Evolutionary conservation across 2,329 filamentous ascomycete genomes (phyloP), one percentile per base, ranked within the genome.

Genomic region (Xylogone sp.): DNA sequence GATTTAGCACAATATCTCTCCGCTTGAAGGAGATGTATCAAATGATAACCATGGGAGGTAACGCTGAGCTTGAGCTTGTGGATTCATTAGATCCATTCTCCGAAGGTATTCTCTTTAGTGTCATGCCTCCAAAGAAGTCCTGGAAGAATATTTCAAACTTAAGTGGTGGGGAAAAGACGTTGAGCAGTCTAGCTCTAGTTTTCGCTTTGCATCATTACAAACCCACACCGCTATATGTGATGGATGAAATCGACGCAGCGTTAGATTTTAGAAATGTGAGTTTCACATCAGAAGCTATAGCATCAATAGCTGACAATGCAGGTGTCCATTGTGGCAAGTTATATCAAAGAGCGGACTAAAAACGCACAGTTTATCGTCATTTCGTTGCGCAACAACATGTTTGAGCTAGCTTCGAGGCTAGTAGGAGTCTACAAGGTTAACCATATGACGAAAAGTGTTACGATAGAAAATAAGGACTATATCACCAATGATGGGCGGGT

Each of bases 41-140:
- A 69, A 97, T 99, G 92, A 99, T 99, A 68, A 99, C 94, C 20
- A 97, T 99, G 91, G 94, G 94, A 55, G 94, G 94, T 51, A 99
- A 99, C 63, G 94, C 94, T 0, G 94, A 99, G 73, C 82, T 99
- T 12, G 95, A 99, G 70, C 84, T 99, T 21, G 94, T 99, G 42
- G 94, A 99, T 74, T 93, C 87, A 18, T 76, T 99, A 2, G 95
- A 99, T 68, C 94, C 94, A 0, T 99, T 99, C 76, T 91, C 88
- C 6, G 94, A 99, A 71, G 94, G 94, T 21, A 97, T 99, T 56
- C 69, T 97, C 45, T 99, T 99, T 76, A 93, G 87, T 51, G 95
- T 99, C 59, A 99, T 99, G 94, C 95, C 94, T 47, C 94, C 94
- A 12, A 99, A 99, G 82, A 99, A 99, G 81, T 94, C 88, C 65